These are phyloP conservation scores for Neonothopanus nambi DNA, from an alignment of 1,284 basidiomycete species.

Conservation along the genomic window DNA sequence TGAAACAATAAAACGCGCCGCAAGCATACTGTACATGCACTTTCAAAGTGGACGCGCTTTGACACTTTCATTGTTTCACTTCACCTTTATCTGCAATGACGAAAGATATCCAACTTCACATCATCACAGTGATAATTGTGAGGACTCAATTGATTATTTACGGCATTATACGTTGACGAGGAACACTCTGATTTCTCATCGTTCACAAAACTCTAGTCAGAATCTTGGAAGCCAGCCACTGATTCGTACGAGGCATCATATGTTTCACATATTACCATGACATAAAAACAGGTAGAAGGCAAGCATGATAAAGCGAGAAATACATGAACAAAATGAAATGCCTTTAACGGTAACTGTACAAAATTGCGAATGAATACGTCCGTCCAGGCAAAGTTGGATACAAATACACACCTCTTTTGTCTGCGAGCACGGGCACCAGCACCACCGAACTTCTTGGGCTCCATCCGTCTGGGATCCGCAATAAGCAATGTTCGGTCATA, in stretches of 20 bases:
- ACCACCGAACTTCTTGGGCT: constrained; percentile 99
- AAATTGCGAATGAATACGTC: constrained; percentile 15
- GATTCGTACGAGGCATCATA: constrained; percentile 4
- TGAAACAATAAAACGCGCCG: too few relatives aligned
- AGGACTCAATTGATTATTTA: too few relatives aligned
- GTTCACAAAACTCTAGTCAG: background rate
- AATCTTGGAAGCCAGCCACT: background rate
- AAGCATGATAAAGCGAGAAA: constrained; percentile 41
- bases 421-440: constrained; percentile 93
- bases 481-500: constrained; percentile 96
- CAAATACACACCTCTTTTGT: constrained; percentile 75
- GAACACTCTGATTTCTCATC: too few relatives aligned
- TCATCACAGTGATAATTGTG: too few relatives aligned
- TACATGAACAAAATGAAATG: constrained; percentile 29
- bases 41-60: too few relatives aligned
- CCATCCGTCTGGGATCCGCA: constrained; percentile 98
- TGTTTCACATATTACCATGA: constrained; percentile 46
- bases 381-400: constrained; percentile 25
- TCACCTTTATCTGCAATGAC: too few relatives aligned
- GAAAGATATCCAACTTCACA: too few relatives aligned
- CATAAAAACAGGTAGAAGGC: constrained; percentile 45
- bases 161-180: too few relatives aligned
- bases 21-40: too few relatives aligned
- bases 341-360: constrained; percentile 83
- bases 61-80: too few relatives aligned